Evolutionary conservation across 192 early-diverging fungal species (phyloP), one percentile per base, ranked within the genome.

Genomic region (Chytriomyces sp.): DNA sequence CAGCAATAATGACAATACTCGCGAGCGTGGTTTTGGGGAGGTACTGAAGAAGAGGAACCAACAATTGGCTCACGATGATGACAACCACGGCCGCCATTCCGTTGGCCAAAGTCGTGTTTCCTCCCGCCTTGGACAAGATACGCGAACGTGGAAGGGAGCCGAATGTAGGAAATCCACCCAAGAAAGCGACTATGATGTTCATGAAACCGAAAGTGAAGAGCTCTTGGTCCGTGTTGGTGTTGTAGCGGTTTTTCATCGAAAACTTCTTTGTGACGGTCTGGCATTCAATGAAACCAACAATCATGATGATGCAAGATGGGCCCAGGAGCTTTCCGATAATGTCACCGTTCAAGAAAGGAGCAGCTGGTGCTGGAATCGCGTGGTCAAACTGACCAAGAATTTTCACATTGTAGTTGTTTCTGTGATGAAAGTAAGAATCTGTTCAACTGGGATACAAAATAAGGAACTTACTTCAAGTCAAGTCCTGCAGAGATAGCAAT

Each of bases 121-220:
- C 94, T 33, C 91, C 92, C 8, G 93, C 89, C 62, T 84, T 86
- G 68, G 95, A 93, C 49, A 93, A 91, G 65, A 96, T 90, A 74
- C 92, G 89, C 74, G 94, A 96, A 52, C 96, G 89, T 5, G 96
- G 91, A 39, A 98, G 86, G 31, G 93, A 94, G 7, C 91, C 94
- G 77, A 92, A 95, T 6, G 92, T 19, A 83, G 73, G 68, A 59
- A 77, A 77, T 39, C 63, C 52, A 5, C 82, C 79, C 38, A 82
- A 28, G 40, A 81, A 58, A 8, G 80, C 75, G 1, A 74, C 71
- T 4, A 83, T 28, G 41, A 83, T 4, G 59, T 83, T 83, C n/a
- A 74, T 74, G 22, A 34, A 36, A 14, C 79, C 79, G 12, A 83
- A 67, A 6, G 82, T 73, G 72, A 83, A 70, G 17, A 63, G 53